These are phyloP conservation scores for Chalciporus sphaerocephalus DNA, from an alignment of 768 basidiomycete species.

Conservation along the genomic window DNA sequence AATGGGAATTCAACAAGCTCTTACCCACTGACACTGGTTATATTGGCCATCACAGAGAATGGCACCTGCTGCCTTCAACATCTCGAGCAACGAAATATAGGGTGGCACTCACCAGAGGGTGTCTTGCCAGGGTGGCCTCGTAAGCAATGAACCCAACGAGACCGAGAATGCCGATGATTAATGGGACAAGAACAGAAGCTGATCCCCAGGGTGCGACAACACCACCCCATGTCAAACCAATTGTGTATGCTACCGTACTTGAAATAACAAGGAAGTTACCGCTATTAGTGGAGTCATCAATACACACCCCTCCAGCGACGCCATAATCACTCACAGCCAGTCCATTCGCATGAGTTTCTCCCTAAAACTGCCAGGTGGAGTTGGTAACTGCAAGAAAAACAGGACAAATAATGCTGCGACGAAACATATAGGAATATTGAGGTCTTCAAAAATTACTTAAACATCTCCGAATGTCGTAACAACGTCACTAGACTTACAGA, in stretches of 20 bases:
- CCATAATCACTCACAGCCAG: constrained; percentile 28
- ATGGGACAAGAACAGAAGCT: constrained; percentile 37
- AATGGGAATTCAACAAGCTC: too few species aligned
- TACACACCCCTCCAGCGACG: background rate
- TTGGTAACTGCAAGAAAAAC: constrained; percentile 31
- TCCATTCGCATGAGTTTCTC: constrained; percentile 37
- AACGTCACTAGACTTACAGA: too few species aligned
- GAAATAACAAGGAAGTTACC: constrained; percentile 34
- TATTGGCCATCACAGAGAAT: constrained; percentile 28
- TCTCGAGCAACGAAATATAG: too few species aligned
- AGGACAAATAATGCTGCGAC: constrained; percentile 22
- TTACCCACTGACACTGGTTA: constrained; percentile 31
- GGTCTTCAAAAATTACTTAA: too few species aligned
- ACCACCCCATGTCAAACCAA: too few species aligned
- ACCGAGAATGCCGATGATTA: constrained; percentile 38
- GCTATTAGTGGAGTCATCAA: constrained; percentile 16
- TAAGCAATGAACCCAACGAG: constrained; percentile 35
- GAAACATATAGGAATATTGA: constrained; percentile 37
- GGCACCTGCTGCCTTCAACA: constrained; percentile 33
- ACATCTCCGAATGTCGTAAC: too few species aligned
- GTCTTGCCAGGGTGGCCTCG: constrained; percentile 31
- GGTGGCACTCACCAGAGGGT: too few species aligned
- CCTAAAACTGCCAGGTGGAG: constrained; percentile 29
- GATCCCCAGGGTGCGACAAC: too few species aligned
- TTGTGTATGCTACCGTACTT: constrained; percentile 28